Percentiles rank a stretch among this genome's conserved stretches.
phyloP scores from a whole-genome alignment of 1,139 yeast species.

The Sugiyamaella pinicola region DNA sequence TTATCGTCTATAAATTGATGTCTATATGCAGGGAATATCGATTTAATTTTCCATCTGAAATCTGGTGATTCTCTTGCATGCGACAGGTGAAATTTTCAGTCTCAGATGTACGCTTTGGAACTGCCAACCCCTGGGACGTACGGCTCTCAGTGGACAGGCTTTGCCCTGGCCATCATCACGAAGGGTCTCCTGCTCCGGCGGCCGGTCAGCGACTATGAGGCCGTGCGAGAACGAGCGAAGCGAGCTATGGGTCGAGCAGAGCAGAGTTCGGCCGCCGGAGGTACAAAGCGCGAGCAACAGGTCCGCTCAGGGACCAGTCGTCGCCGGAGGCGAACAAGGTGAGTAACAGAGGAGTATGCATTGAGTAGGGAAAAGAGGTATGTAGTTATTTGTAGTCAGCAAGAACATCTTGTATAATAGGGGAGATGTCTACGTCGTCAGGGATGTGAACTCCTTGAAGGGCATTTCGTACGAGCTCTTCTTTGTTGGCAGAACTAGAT shows the following conservation, averaged over 20 bases:
- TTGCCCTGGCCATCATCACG: too few relatives aligned
- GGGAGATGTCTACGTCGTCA: conserved; percentile 34
- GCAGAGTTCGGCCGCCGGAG: too few relatives aligned
- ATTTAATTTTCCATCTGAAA: background rate
- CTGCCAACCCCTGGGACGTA: conserved; percentile 6
- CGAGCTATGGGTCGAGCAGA: conserved; percentile 11
- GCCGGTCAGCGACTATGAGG: too few relatives aligned
- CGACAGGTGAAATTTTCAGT: conserved; percentile 10
- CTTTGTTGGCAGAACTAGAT: conserved; percentile 22
- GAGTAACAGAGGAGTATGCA: background rate
- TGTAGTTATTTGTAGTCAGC: conserved; percentile 6
- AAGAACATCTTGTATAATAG: conserved; percentile 33
- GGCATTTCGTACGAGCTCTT: conserved; percentile 33
- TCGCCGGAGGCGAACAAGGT: conserved; percentile 1
- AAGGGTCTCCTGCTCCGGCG: conserved; percentile 1
- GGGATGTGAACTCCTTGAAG: conserved; percentile 35
- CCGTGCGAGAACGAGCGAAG: background rate
- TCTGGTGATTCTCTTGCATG: background rate
- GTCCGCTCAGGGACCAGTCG: conserved; percentile 11
- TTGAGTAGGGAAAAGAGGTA: background rate
- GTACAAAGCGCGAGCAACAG: too few relatives aligned
- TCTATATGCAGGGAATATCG: conserved; percentile 9
- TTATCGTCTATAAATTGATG: too few relatives aligned
- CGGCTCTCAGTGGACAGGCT: too few relatives aligned
- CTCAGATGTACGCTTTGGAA: conserved; percentile 11